Evolutionary conservation across 768 basidiomycete species (phyloP).

Genomic region (Favolaschia claudopus): DNA sequence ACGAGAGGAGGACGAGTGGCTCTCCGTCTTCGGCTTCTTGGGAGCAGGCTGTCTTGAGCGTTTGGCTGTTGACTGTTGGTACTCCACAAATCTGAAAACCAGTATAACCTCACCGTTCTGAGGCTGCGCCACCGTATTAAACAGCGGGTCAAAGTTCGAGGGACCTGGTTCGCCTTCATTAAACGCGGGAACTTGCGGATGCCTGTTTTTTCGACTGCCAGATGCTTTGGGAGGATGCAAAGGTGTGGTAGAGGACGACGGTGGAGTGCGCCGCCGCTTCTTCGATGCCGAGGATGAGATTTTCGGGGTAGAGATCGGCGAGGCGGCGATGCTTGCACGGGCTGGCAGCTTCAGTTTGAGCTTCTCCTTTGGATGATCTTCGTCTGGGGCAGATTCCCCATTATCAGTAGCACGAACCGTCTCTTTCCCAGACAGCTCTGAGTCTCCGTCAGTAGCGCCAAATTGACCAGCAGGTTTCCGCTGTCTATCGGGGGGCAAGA

Average conservation of each 20-base stretch:
- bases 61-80: too few relatives aligned
- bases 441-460: slow-evolving; percentile 33
- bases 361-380: slow-evolving; percentile 39
- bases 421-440: slow-evolving; percentile 23
- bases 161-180: too few relatives aligned
- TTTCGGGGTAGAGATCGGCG: slow-evolving; percentile 33
- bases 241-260: neutral
- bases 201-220: too few relatives aligned
- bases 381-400: slow-evolving; percentile 40
- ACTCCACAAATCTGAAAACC: too few relatives aligned
- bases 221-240: slow-evolving; percentile 2
- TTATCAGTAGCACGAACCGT: slow-evolving; percentile 22
- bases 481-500: slow-evolving; percentile 72
- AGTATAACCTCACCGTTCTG: too few relatives aligned
- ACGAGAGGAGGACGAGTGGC: too few relatives aligned
- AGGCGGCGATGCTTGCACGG: slow-evolving; percentile 27
- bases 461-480: slow-evolving; percentile 38
- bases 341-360: slow-evolving; percentile 45
- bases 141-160: too few relatives aligned
- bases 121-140: too few relatives aligned
- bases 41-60: too few relatives aligned
- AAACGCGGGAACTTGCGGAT: too few relatives aligned
- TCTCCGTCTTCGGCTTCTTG: too few relatives aligned
- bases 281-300: slow-evolving; percentile 28
- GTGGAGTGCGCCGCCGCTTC: slow-evolving; percentile 30